These are phyloP conservation scores for Cercospora zeina DNA, from an alignment of 2,329 filamentous ascomycete genomes.

Conservation along the genomic window DNA sequence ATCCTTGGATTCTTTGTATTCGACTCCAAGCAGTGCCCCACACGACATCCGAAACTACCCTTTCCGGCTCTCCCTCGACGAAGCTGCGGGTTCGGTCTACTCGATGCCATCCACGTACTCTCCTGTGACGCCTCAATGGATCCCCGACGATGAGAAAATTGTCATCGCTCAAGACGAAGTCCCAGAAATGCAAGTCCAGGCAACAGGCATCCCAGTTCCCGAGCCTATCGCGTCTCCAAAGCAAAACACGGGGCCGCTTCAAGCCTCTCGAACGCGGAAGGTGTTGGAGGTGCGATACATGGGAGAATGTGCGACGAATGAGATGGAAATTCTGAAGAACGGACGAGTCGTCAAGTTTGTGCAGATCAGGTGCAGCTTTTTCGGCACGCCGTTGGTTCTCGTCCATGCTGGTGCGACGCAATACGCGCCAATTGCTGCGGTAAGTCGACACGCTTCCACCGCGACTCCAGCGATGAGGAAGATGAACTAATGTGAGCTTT, in stretches of 20 bases:
- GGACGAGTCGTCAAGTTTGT: conserved; percentile 3
- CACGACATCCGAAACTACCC: neutral
- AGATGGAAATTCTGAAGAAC: conserved; percentile 7
- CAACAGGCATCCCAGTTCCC: neutral
- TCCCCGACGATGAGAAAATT: conserved; percentile 2
- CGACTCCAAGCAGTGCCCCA: neutral
- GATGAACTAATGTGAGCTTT: neutral
- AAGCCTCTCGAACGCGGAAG: neutral
- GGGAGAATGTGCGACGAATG: neutral
- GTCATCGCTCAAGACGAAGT: neutral
- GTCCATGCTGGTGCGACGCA: neutral
- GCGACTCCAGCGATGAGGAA: too few relatives aligned
- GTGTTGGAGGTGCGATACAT: conserved; percentile 1
- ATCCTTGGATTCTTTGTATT: neutral
- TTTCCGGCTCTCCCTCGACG: neutral
- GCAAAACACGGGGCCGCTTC: neutral
- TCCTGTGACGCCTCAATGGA: conserved; percentile 5
- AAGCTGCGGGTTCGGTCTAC: neutral
- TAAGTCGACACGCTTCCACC: neutral
- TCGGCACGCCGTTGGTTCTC: neutral
- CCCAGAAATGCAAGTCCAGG: neutral
- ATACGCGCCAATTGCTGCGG: neutral
- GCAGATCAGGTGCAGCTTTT: conserved; percentile 7
- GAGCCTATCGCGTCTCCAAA: neutral
- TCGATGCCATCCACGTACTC: neutral